Evolutionary conservation across 179 eudicot genomes (phyloP).

Genomic region (Camellia oleifera): DNA sequence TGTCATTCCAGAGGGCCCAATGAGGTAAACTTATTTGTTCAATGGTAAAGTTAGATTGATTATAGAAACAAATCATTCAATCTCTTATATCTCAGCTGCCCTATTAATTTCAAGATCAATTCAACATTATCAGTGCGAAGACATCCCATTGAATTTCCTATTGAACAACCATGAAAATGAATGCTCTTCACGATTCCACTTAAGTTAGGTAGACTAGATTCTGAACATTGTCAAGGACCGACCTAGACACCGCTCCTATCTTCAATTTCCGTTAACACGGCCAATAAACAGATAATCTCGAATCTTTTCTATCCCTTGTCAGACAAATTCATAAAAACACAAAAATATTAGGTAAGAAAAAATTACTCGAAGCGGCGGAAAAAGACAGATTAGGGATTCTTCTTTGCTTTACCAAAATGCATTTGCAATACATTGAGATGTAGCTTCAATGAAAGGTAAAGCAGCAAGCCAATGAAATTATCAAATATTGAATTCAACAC

Average conservation of each 20-base stretch:
- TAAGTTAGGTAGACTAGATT: not conserved
- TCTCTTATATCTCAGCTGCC: too few species aligned
- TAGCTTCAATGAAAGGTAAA: constrained; percentile 27
- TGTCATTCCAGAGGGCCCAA: not conserved
- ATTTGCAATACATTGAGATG: constrained; percentile 25
- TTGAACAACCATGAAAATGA: not conserved
- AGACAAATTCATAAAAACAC: not conserved
- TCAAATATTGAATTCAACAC: constrained; percentile 27
- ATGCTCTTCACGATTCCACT: not conserved
- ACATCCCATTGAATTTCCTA: constrained; percentile 5
- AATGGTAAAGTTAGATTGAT: not conserved
- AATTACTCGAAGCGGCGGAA: not conserved
- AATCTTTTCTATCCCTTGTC: not conserved
- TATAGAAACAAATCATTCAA: not conserved
- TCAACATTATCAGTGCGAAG: not conserved
- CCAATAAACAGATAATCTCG: not conserved
- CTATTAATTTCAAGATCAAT: not conserved
- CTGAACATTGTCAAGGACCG: not conserved
- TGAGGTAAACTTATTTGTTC: not conserved
- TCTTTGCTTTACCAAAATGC: constrained; percentile 15
- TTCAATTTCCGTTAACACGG: not conserved
- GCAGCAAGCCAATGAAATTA: constrained; percentile 21
- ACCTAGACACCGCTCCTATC: constrained; percentile 4
- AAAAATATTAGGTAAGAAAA: constrained; percentile 1
- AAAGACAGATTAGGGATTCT: constrained; percentile 27